Percentiles rank a stretch among this genome's conserved stretches.
Evolutionary conservation across 1,284 basidiomycete genomes (phyloP).

Genomic region (Malassezia caprae): DNA sequence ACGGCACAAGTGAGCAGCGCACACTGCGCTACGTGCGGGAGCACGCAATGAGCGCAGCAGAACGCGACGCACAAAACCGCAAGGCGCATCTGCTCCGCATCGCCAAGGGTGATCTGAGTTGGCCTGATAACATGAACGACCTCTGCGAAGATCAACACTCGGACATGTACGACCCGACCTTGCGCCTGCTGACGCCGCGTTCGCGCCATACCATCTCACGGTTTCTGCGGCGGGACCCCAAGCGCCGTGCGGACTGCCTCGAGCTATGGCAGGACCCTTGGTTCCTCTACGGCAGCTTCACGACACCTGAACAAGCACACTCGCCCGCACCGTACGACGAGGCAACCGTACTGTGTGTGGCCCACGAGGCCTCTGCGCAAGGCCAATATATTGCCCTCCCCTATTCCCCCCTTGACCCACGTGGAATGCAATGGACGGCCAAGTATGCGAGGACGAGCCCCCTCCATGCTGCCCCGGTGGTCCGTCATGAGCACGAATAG

Average conservation of each 20-base stretch:
- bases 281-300: conserved; percentile 38
- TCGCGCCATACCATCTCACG: conserved; percentile 36
- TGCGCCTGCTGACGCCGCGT: conserved; percentile 36
- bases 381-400: conserved; percentile 24
- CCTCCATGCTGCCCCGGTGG: not conserved
- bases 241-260: conserved; percentile 31
- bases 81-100: conserved; percentile 43
- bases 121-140: conserved; percentile 49
- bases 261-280: conserved; percentile 44
- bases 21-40: not conserved
- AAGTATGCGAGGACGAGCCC: not conserved
- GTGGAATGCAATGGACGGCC: conserved; percentile 28
- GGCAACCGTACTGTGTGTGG: conserved; percentile 14
- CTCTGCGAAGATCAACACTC: conserved; percentile 18
- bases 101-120: conserved; percentile 44
- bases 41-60: conserved; percentile 16
- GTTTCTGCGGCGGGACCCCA: conserved; percentile 36
- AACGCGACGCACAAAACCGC: conserved; percentile 28
- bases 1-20: conserved; percentile 1
- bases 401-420: conserved; percentile 27
- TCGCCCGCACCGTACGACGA: conserved; percentile 3
- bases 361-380: conserved; percentile 24
- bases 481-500: not conserved
- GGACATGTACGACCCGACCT: conserved; percentile 15
- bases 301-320: not conserved